Evolutionary conservation across 345 rosid species (phyloP).

Genomic region (Pelargonium nanum): DNA sequence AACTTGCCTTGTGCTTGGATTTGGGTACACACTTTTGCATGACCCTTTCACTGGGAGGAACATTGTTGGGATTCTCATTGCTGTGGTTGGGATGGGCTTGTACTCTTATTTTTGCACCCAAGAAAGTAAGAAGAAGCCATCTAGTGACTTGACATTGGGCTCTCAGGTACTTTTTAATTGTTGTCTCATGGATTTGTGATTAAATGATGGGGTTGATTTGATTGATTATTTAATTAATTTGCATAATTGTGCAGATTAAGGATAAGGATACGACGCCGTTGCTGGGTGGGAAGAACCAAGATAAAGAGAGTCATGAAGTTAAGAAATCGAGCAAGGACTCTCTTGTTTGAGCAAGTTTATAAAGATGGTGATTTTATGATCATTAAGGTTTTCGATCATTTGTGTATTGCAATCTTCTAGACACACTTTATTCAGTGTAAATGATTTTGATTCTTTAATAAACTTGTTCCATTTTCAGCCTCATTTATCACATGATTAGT

Average conservation of each 20-base stretch:
- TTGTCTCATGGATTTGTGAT: background rate
- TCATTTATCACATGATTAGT: no score
- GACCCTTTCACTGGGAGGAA: constrained; percentile 87
- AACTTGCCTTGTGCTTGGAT: constrained; percentile 81
- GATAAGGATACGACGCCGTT: constrained; percentile 69
- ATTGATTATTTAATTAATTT: background rate
- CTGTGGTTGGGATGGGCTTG: constrained; percentile 81
- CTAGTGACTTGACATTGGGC: constrained; percentile 45
- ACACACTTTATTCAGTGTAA: constrained; percentile 1
- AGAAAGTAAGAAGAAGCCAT: constrained; percentile 69
- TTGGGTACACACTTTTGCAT: constrained; percentile 81
- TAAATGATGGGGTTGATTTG: background rate
- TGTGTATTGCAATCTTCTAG: background rate
- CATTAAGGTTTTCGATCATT: background rate
- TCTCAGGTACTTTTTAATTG: constrained; percentile 38
- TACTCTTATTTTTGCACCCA: constrained; percentile 82
- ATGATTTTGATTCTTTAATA: constrained; percentile 23
- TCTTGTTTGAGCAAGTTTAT: constrained; percentile 32
- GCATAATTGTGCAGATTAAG: constrained; percentile 39
- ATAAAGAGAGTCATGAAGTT: constrained; percentile 59
- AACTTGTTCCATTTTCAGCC: no score
- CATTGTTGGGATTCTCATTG: constrained; percentile 71
- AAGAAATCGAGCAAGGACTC: constrained; percentile 62
- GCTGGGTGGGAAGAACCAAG: constrained; percentile 33
- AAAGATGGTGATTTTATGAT: background rate